These are phyloP conservation scores for Phoma sp. DNA, from an alignment of 2,329 filamentous ascomycete genomes.

Conservation along the genomic window DNA sequence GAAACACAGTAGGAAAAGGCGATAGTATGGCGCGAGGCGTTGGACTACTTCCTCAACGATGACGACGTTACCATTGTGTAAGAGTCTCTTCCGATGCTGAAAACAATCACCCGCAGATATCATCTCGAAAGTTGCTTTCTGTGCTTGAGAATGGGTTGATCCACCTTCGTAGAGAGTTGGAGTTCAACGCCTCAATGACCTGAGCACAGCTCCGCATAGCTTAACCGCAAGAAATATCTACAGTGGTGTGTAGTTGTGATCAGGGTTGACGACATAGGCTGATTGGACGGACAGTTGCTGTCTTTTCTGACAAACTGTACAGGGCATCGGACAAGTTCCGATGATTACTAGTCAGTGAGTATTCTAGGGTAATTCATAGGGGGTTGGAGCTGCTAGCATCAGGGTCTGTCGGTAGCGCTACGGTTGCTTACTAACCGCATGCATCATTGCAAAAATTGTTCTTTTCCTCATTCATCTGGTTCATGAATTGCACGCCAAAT, in stretches of 20 bases:
- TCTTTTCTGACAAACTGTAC: no score
- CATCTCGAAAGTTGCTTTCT: background rate
- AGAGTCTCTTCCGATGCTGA: background rate
- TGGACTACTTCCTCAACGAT: background rate
- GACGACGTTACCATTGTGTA: background rate
- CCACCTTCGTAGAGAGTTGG: no score
- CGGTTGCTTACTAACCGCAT: background rate
- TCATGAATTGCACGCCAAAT: background rate
- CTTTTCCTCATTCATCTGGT: background rate
- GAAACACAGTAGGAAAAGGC: background rate
- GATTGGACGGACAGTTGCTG: no score
- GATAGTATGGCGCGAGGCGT: background rate
- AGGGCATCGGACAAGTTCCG: no score
- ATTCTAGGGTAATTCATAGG: background rate
- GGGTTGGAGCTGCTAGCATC: background rate
- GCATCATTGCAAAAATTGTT: background rate
- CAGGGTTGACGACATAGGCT: no score
- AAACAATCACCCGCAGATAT: background rate
- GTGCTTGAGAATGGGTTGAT: background rate
- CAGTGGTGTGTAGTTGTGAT: no score
- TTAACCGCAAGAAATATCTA: background rate
- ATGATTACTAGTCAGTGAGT: no score
- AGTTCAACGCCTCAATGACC: background rate
- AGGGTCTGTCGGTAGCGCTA: background rate
- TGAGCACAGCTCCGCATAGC: background rate